Evolutionary conservation across 1,284 basidiomycete genomes (phyloP).

Genomic region (Exobasidium cylindrosporum): DNA sequence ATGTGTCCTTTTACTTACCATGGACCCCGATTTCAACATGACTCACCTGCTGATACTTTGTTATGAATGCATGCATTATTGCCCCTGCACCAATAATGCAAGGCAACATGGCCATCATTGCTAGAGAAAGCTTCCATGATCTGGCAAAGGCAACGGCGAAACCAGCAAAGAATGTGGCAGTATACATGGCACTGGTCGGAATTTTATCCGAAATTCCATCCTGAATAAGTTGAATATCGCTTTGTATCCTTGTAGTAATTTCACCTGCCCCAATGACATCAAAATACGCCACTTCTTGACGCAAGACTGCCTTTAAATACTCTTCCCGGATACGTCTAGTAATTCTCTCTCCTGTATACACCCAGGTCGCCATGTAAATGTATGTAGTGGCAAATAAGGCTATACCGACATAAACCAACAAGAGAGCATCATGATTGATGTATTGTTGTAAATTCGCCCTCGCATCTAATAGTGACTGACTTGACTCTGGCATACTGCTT

Average conservation of each 20-base stretch:
- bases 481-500: not conserved
- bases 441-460: not conserved
- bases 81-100: conserved; percentile 76
- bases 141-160: conserved; percentile 55
- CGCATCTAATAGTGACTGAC: not conserved
- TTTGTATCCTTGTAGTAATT: conserved; percentile 69
- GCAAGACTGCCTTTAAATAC: conserved; percentile 59
- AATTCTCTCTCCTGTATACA: conserved; percentile 83
- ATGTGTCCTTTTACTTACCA: too few species aligned
- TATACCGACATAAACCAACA: conserved; percentile 63
- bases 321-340: conserved; percentile 70
- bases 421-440: not conserved
- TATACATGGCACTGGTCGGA: conserved; percentile 45
- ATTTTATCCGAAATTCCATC: conserved; percentile 55
- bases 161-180: conserved; percentile 49
- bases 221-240: conserved; percentile 63
- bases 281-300: conserved; percentile 57
- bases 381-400: conserved; percentile 59
- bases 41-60: conserved; percentile 70
- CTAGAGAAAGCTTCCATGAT: conserved; percentile 80
- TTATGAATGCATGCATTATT: conserved; percentile 74
- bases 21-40: too few species aligned
- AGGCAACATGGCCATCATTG: conserved; percentile 80
- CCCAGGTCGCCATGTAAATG: conserved; percentile 80
- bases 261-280: conserved; percentile 58